Conservation (phyloP, 129 eudicot genomes). For the Solidago caesia region DNA sequence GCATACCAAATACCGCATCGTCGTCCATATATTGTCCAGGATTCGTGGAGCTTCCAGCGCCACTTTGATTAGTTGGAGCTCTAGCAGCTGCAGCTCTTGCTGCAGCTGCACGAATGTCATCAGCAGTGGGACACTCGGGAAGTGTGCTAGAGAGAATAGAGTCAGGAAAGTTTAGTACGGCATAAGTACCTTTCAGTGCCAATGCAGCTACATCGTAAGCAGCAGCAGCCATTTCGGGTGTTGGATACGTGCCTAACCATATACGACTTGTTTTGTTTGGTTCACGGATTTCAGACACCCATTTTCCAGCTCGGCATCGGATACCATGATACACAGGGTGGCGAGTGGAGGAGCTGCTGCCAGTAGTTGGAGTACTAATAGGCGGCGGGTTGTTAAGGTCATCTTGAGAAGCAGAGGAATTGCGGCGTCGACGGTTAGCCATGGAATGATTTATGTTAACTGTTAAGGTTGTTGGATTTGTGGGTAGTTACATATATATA, state of each 20-base stretch:
- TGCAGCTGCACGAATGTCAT: slow-evolving; percentile 58
- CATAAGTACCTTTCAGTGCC: slow-evolving; percentile 63
- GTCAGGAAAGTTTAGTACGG: slow-evolving; percentile 52
- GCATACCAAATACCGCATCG: slow-evolving; percentile 48
- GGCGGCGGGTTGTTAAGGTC: slow-evolving; percentile 1
- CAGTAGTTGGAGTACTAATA: neutral
- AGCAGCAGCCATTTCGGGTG: slow-evolving; percentile 79
- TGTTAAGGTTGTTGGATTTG: neutral
- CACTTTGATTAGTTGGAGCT: slow-evolving; percentile 12
- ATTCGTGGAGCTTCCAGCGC: neutral
- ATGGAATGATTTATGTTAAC: neutral
- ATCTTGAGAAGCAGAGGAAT: slow-evolving; percentile 7
- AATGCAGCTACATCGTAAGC: slow-evolving; percentile 83
- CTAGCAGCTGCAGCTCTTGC: slow-evolving; percentile 35
- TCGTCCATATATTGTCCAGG: neutral
- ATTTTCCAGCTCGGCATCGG: slow-evolving; percentile 61
- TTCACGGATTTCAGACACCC: slow-evolving; percentile 85
- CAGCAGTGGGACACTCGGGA: slow-evolving; percentile 53
- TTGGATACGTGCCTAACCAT: slow-evolving; percentile 76
- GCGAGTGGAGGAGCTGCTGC: slow-evolving; percentile 27
- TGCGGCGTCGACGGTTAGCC: slow-evolving; percentile 34
- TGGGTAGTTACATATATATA: slow-evolving; percentile 2
- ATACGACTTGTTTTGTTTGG: slow-evolving; percentile 63
- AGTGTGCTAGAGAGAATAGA: slow-evolving; percentile 23
- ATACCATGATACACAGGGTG: slow-evolving; percentile 54